phyloP scores from a whole-genome alignment of 2,329 filamentous ascomycete genomes.

The Sporothrix humicola region DNA sequence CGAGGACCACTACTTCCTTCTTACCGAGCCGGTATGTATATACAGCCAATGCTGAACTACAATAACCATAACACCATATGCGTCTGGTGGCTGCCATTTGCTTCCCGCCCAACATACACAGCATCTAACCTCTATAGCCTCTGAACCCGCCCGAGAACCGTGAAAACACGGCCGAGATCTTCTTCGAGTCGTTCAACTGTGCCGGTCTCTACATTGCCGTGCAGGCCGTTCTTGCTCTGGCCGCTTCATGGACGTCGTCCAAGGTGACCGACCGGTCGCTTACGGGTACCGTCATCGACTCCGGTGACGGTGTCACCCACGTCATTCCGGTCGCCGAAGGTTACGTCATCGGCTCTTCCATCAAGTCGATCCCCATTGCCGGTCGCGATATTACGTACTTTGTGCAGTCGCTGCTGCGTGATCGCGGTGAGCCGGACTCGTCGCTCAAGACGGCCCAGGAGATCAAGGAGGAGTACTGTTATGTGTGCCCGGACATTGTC shows the following conservation, averaged over 20 bases:
- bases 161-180: conserved; percentile 98
- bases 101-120: too few relatives aligned
- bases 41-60: not conserved
- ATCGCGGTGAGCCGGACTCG: conserved; percentile 95
- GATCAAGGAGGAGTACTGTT: conserved; percentile 99
- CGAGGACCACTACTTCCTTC: conserved; percentile 97
- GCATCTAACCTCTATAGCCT: conserved; percentile 61
- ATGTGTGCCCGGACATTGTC: conserved; percentile 97
- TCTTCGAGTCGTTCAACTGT: conserved; percentile 99
- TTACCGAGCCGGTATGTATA: conserved; percentile 87
- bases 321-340: conserved; percentile 98
- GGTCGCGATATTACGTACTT: conserved; percentile 99
- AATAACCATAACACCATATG: too few relatives aligned
- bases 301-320: conserved; percentile 97
- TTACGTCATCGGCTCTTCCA: conserved; percentile 98
- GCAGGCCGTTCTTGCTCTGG: conserved; percentile 93
- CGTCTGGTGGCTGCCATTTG: not conserved
- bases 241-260: conserved; percentile 97
- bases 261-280: conserved; percentile 96
- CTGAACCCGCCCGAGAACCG: conserved; percentile 98
- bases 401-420: conserved; percentile 92
- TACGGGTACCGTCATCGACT: conserved; percentile 97
- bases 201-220: conserved; percentile 98
- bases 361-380: conserved; percentile 98
- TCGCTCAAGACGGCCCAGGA: conserved; percentile 96